Evolutionary conservation across 2,329 filamentous ascomycete genomes (phyloP).

Genomic region (Penicillium sp.): DNA sequence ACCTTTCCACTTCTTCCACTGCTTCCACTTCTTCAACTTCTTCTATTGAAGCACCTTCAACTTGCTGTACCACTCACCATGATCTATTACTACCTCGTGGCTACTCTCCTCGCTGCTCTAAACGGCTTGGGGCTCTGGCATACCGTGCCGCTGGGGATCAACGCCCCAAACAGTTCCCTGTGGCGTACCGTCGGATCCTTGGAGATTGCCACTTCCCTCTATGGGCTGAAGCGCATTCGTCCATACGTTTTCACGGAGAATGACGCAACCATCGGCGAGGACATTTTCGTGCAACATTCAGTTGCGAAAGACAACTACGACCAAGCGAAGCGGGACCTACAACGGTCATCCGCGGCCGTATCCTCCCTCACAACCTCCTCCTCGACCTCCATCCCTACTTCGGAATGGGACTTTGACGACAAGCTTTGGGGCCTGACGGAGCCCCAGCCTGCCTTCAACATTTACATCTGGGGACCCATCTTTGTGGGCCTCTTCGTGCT

Average conservation of each 20-base stretch:
- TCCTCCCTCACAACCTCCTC: neutral
- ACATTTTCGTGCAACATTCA: neutral
- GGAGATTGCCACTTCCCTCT: neutral
- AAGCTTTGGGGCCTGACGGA: too few species aligned
- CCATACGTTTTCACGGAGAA: neutral
- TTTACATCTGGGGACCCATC: too few species aligned
- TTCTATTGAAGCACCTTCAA: neutral
- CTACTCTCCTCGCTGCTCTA: neutral
- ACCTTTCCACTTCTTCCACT: neutral
- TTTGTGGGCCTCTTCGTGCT: too few species aligned
- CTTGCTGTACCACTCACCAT: neutral
- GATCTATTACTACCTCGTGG: neutral
- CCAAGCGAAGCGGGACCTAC: neutral
- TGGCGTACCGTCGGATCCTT: constrained; percentile 2
- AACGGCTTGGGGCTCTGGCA: constrained; percentile 3
- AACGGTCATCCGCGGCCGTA: neutral
- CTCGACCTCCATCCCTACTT: too few species aligned
- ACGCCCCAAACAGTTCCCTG: neutral
- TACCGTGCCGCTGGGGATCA: neutral
- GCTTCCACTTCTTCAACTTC: neutral
- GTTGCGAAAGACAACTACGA: neutral
- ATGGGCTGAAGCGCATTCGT: neutral
- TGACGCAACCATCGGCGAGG: neutral
- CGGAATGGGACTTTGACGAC: too few species aligned
- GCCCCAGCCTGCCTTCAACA: too few species aligned